Evolutionary conservation across 2,329 filamentous ascomycete species (phyloP).

Genomic region (Pestalotiopsis sp.): DNA sequence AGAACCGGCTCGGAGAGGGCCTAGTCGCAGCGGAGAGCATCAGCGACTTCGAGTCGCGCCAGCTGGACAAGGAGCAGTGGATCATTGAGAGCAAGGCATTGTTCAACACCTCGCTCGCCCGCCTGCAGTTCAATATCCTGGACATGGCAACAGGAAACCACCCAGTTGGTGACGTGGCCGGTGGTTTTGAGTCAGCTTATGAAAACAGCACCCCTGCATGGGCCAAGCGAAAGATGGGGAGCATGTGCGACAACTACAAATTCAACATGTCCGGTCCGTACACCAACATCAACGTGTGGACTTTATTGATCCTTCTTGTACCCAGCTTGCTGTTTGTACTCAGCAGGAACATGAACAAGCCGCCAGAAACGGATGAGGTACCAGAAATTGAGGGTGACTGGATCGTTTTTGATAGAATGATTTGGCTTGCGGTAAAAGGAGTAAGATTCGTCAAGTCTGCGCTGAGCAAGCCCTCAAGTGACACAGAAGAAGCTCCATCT

Average conservation of each 20-base stretch:
- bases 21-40: conserved; percentile 2
- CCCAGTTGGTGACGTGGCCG: neutral
- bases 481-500: no score
- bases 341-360: neutral
- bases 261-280: neutral
- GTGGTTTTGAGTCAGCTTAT: neutral
- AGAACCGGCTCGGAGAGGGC: neutral
- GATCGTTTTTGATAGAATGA: neutral
- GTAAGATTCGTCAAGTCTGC: no score
- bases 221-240: neutral
- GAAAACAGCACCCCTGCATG: neutral
- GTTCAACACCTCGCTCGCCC: conserved; percentile 9
- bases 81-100: conserved; percentile 8
- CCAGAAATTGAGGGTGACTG: neutral
- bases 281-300: neutral
- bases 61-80: conserved; percentile 6
- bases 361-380: neutral
- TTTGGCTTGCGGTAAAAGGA: no score
- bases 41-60: conserved; percentile 4
- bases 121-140: conserved; percentile 2
- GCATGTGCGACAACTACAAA: neutral
- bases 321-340: neutral
- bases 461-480: no score
- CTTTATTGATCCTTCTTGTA: neutral
- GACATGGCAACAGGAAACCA: conserved; percentile 1